Conservation (phyloP, 768 basidiomycete genomes). For the Mrakia gelida region DNA sequence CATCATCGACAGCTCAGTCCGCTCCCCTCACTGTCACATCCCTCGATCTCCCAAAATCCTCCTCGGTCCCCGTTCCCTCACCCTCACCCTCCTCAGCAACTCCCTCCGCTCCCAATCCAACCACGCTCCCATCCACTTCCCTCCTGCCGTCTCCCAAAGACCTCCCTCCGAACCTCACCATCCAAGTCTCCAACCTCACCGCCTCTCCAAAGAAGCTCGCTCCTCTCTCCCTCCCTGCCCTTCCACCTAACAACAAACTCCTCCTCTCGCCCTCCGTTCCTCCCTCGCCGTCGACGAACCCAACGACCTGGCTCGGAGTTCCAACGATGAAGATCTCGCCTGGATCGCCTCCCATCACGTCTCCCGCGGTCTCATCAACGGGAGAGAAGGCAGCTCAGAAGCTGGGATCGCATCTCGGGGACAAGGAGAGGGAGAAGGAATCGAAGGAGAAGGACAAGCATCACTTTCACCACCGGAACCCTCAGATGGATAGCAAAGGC, state of each 20-base stretch:
- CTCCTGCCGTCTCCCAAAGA: background rate
- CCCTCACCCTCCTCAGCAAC: constrained; percentile 6
- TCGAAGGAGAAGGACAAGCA: constrained; percentile 9
- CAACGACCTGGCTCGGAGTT: background rate
- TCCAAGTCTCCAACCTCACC: constrained; percentile 6
- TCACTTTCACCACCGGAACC: background rate
- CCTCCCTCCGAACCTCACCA: background rate
- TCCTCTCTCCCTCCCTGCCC: background rate
- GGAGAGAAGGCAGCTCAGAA: background rate
- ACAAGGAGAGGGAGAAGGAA: constrained; percentile 22
- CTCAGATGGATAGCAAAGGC: background rate
- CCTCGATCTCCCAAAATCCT: background rate
- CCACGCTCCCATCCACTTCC: background rate
- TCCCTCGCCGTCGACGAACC: background rate
- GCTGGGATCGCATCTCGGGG: constrained; percentile 1
- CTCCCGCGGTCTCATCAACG: background rate
- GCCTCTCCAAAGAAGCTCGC: background rate
- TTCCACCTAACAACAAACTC: background rate
- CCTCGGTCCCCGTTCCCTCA: background rate
- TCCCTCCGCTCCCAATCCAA: background rate
- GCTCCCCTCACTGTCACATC: background rate
- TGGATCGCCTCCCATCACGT: background rate
- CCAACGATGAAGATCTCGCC: background rate
- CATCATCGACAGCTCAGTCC: background rate
- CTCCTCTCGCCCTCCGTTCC: background rate